phyloP scores from a whole-genome alignment of 2,329 filamentous ascomycete genomes.

The Drechslerella dactyloides region DNA sequence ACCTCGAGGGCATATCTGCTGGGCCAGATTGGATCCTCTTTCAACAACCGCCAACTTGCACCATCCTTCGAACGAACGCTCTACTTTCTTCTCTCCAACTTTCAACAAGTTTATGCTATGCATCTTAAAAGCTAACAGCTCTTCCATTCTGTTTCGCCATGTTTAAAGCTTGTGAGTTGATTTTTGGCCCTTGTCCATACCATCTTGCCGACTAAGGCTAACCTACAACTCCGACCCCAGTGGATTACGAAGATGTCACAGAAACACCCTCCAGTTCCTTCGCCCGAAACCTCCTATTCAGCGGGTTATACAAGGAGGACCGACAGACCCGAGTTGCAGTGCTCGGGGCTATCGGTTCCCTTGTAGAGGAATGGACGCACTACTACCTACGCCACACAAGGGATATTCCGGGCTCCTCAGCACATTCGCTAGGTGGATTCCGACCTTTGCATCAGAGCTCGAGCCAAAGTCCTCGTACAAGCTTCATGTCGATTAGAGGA shows the following conservation, averaged over 20 bases:
- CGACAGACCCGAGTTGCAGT: conserved; percentile 37
- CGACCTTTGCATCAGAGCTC: conserved; percentile 32
- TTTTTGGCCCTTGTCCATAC: neutral
- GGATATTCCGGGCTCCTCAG: conserved; percentile 22
- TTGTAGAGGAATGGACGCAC: conserved; percentile 46
- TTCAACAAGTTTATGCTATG: conserved; percentile 30
- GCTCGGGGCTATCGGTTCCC: conserved; percentile 31
- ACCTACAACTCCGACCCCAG: conserved; percentile 10
- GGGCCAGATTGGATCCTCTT: conserved; percentile 35
- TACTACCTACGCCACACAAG: conserved; percentile 50
- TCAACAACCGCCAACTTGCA: neutral
- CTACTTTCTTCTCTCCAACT: neutral
- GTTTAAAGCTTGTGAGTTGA: conserved; percentile 43
- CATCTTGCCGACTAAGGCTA: neutral
- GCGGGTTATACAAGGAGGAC: conserved; percentile 39
- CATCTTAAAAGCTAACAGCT: conserved; percentile 12
- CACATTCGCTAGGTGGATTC: conserved; percentile 26
- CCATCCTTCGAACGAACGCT: neutral
- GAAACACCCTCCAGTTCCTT: conserved; percentile 46
- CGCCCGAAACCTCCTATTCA: conserved; percentile 38
- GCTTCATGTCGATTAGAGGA: conserved; percentile 22
- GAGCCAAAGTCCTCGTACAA: conserved; percentile 45
- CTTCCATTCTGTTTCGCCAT: conserved; percentile 18
- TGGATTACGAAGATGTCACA: conserved; percentile 46
- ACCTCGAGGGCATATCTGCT: conserved; percentile 19